These are phyloP conservation scores for Zalaria sp. DNA, from an alignment of 2,329 filamentous ascomycete species.

Conservation along the genomic window DNA sequence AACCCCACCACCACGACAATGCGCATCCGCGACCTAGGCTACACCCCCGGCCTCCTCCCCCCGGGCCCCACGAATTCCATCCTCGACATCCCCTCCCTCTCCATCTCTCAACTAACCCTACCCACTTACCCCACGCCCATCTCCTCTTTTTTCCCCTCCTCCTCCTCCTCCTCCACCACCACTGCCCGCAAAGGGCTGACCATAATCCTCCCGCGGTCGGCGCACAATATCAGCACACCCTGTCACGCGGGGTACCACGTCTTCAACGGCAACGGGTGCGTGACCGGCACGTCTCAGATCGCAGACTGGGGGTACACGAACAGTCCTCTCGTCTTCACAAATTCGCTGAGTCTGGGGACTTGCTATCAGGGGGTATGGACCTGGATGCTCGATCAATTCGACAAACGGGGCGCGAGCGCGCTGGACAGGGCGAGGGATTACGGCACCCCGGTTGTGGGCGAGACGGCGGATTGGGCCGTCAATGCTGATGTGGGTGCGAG, in stretches of 20 bases:
- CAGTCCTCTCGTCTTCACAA: conserved; percentile 47
- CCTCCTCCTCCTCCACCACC: conserved; percentile 9
- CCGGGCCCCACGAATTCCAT: conserved; percentile 27
- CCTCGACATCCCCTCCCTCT: conserved; percentile 29
- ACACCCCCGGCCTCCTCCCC: conserved; percentile 24
- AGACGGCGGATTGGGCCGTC: conserved; percentile 12
- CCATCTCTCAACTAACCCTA: conserved; percentile 25
- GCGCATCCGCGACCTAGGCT: conserved; percentile 20
- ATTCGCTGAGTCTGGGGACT: conserved; percentile 42
- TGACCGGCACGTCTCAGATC: conserved; percentile 49
- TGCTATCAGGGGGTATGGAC: conserved; percentile 47
- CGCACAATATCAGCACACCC: conserved; percentile 25
- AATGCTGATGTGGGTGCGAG: conserved; percentile 7
- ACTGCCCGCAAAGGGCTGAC: conserved; percentile 28
- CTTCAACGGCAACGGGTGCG: conserved; percentile 51
- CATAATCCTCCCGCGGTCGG: conserved; percentile 26
- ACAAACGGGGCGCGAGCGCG: conserved; percentile 17
- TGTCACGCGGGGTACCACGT: conserved; percentile 36
- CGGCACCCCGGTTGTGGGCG: conserved; percentile 12
- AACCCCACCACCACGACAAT: too few species aligned
- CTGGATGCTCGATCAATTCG: conserved; percentile 31
- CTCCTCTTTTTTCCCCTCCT: conserved; percentile 3
- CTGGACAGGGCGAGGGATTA: conserved; percentile 8
- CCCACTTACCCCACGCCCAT: conserved; percentile 9
- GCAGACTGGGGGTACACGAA: conserved; percentile 46